Percentiles rank a stretch among this genome's conserved stretches.
These are phyloP conservation scores for Colletotrichum liaoningense DNA, from an alignment of 2,329 filamentous ascomycete genomes.

Conservation along the genomic window DNA sequence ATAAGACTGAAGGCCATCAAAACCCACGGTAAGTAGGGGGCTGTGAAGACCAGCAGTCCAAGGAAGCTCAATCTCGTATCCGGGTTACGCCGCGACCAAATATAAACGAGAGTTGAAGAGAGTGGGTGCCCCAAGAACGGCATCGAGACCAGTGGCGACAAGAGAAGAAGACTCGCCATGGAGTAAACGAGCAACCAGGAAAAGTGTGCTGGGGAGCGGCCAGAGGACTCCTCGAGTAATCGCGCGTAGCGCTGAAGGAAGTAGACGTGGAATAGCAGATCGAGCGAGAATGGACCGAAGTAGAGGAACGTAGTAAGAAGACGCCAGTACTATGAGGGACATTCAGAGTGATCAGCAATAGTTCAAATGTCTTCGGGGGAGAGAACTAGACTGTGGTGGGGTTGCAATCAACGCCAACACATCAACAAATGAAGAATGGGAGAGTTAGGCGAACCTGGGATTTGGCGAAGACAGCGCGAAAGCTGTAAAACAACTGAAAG, in stretches of 20 bases:
- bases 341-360: constrained; percentile 28
- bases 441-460: constrained; percentile 75
- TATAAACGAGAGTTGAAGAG: constrained; percentile 94
- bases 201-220: constrained; percentile 90
- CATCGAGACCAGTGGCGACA: constrained; percentile 90
- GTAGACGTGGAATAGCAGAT: constrained; percentile 97
- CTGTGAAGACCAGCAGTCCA: constrained; percentile 89
- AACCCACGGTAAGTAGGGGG: constrained; percentile 96
- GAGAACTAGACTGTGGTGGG: not conserved
- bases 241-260: constrained; percentile 97
- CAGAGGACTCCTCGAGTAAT: constrained; percentile 94
- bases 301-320: constrained; percentile 97
- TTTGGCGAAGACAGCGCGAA: constrained; percentile 89
- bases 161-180: constrained; percentile 79
- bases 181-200: constrained; percentile 94
- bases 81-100: constrained; percentile 96
- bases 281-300: constrained; percentile 93
- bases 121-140: constrained; percentile 95
- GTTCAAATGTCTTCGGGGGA: not conserved
- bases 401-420: not conserved
- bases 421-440: not conserved
- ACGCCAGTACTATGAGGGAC: constrained; percentile 86
- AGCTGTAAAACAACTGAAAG: constrained; percentile 98
- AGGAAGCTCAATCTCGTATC: constrained; percentile 91
- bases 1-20: constrained; percentile 91